Base-by-base conservation (phyloP, 345 rosid genomes). In the Bruguiera gymnorhiza region DNA sequence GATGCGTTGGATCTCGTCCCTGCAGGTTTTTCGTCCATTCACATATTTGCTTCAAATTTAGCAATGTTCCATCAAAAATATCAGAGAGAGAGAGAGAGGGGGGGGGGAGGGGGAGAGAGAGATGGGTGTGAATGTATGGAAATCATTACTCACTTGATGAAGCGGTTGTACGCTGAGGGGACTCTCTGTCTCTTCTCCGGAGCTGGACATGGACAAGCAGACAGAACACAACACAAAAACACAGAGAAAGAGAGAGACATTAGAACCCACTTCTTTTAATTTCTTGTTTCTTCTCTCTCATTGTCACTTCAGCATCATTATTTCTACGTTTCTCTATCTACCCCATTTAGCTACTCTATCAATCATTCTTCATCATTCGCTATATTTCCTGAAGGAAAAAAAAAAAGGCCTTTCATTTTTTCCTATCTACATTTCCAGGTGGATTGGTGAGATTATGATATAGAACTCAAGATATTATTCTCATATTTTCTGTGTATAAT, bases 161-260 rank as follows among this genome's bases (percentile, higher is more conserved):
- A 96, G 81, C 99, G 95, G 81, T 96, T 96, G 86, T 96, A 96
- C 53, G 98, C 99, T 66, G 99, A 96, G 71, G 99, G 99, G 84
- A 96, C 97, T 88, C 99, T 87, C 87, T 90, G 97, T 85, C 99
- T 86, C 87, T 96, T 96, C 91, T 90, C 96, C 67, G 97, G 99
- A 73, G 96, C 99, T 96, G 96, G 79, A 82, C 76, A 80, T 30
- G 71, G 62, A 78, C 27, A 61, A 66, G 76, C 79, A 83, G 68
- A 80, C 80, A 86, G 39, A 78, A 52, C 78, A 69, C 46, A 72
- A 70, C 62, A 62, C 71, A 72, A 83, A 39, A 9, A 39, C 46
- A 39, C 46, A 2, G 46, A 2, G 46, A 9, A 39, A 39, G 46
- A 39, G 46, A 39, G 5, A 9, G 16, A 10, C 46, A 39, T 13